These are phyloP conservation scores for Sisymbrium irio DNA, from an alignment of 345 rosid species.

Conservation along the genomic window DNA sequence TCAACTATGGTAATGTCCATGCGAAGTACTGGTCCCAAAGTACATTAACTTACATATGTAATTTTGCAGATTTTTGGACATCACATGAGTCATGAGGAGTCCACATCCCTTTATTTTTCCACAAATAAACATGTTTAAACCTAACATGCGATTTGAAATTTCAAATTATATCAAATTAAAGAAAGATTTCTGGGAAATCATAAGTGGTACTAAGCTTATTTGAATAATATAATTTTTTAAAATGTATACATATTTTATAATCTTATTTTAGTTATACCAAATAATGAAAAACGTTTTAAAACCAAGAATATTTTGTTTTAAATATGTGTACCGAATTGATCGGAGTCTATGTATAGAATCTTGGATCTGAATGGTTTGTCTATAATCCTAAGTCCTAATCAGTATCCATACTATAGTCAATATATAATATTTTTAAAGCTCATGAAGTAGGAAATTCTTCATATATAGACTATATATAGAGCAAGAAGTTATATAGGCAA, in stretches of 20 bases:
- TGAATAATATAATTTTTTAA: neutral
- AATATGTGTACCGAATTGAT: neutral
- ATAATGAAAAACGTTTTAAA: neutral
- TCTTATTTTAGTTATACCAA: neutral
- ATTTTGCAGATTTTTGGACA: constrained; percentile 33
- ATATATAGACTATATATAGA: neutral
- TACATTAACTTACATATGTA: constrained; percentile 27
- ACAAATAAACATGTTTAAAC: constrained; percentile 7
- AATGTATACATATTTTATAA: neutral
- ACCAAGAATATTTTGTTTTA: neutral
- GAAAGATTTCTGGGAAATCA: neutral
- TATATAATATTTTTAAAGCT: neutral
- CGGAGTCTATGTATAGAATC: neutral
- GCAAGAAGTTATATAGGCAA: neutral
- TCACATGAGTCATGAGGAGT: constrained; percentile 32
- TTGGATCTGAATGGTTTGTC: neutral
- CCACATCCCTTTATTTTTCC: constrained; percentile 30
- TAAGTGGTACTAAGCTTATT: neutral
- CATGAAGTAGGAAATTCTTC: neutral
- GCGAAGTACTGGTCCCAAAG: constrained; percentile 36
- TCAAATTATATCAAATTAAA: neutral
- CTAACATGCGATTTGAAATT: neutral
- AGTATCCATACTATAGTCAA: neutral
- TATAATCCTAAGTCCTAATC: neutral
- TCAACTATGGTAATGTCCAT: constrained; percentile 30